Percentiles rank a stretch among this genome's conserved stretches.
Conservation (phyloP, 2,329 filamentous ascomycete genomes). For the Pseudogymnoascus sp. region DNA sequence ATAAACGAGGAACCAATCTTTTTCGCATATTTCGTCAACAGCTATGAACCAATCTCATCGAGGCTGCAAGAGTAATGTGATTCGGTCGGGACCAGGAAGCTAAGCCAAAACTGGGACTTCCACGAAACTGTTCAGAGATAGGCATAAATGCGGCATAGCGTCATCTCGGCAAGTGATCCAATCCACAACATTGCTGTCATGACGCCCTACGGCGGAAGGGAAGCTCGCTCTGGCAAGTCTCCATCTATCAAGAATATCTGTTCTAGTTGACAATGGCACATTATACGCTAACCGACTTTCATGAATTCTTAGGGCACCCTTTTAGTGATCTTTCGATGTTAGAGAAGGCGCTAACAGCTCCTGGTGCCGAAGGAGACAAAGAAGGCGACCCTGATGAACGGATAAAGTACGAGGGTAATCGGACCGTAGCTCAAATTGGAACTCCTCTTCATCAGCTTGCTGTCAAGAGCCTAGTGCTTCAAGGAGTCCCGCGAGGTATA, state of each 20-base stretch:
- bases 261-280: not conserved
- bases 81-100: not conserved
- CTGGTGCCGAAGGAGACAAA: conserved; percentile 12
- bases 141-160: not conserved
- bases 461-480: not conserved
- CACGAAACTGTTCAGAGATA: not conserved
- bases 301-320: not conserved
- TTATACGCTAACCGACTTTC: too few species aligned
- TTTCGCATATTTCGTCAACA: not conserved
- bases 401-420: conserved; percentile 11
- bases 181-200: not conserved
- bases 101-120: not conserved
- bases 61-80: not conserved
- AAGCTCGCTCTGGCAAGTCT: not conserved
- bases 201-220: not conserved
- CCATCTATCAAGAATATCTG: not conserved
- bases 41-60: not conserved
- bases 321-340: conserved; percentile 9
- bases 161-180: not conserved
- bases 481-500: not conserved
- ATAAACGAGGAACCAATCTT: not conserved
- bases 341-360: conserved; percentile 8
- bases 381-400: conserved; percentile 10
- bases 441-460: not conserved
- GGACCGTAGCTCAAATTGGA: not conserved